These are phyloP conservation scores for Moelleriella libera DNA, from an alignment of 2,329 filamentous ascomycete genomes.

Conservation along the genomic window DNA sequence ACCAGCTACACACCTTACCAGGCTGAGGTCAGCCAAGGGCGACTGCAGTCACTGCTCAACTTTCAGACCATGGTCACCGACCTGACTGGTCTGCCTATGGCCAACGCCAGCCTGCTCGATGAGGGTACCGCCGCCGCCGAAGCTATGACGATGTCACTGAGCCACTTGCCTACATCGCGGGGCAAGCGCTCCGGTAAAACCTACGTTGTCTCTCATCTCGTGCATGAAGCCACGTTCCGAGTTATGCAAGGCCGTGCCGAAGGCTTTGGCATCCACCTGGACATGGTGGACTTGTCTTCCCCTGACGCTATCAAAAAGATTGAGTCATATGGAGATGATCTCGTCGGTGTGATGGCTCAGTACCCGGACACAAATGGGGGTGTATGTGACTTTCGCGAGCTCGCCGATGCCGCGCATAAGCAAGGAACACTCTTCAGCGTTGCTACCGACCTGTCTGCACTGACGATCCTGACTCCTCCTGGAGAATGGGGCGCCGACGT, in stretches of 20 bases:
- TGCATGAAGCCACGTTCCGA: conserved; percentile 74
- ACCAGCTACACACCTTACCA: conserved; percentile 97
- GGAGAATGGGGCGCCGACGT: conserved; percentile 93
- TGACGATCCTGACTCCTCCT: conserved; percentile 78
- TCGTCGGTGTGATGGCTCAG: conserved; percentile 86
- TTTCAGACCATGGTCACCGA: conserved; percentile 90
- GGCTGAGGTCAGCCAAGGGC: conserved; percentile 90
- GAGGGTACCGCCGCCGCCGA: conserved; percentile 88
- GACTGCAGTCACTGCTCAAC: conserved; percentile 83
- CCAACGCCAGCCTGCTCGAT: conserved; percentile 83
- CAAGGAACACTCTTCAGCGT: conserved; percentile 70
- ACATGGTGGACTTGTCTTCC: conserved; percentile 56
- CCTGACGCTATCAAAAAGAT: conserved; percentile 47
- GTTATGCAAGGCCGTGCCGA: conserved; percentile 76
- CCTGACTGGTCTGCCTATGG: conserved; percentile 71
- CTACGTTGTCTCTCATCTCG: conserved; percentile 68
- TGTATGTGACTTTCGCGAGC: conserved; percentile 56
- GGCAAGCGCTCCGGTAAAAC: conserved; percentile 65
- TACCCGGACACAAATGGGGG: conserved; percentile 84
- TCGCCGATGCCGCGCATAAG: conserved; percentile 67
- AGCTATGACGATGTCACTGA: conserved; percentile 87
- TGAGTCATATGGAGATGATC: conserved; percentile 60
- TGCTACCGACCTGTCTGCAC: conserved; percentile 75
- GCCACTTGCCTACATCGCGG: conserved; percentile 54
- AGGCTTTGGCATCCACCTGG: conserved; percentile 77